Base-by-base conservation (phyloP, 495 filamentous ascomycete species). In the Xylaria flabelliformis region DNA sequence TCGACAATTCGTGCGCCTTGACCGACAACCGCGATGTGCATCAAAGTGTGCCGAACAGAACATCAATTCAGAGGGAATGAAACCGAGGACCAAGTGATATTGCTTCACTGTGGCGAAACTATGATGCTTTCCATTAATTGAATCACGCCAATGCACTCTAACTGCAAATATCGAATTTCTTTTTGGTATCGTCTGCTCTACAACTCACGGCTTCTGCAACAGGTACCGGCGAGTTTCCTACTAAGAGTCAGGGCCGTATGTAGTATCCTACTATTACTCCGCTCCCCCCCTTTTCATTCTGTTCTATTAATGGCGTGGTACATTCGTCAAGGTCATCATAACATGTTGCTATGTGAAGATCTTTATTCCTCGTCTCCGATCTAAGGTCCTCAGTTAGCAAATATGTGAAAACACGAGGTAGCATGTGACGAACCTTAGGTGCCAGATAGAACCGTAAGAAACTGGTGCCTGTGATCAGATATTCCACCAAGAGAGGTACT, bases 371-470 rank as follows among this genome's bases (percentile, higher is more conserved):
- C 93, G 70, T 98, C 95, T 66, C 95, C 94, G 80, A 98, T 95
- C 93, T 95, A 74, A 46, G 72, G 34, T 32, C 24, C 13, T 13
- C 4, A 17, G 46, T 66, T 66, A 73, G 58, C 36, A 64, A 42
- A 4, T 4, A 24, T 56, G 66, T 44, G 26, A 64, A 29, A 64
- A 15, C 29, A 56, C 7, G 50, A 32, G 39, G n/a, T 34, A 17
- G 34, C 13, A 15, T 55, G 39, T 50, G 63, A 82, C 87, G 59
- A 83, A 94, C 92, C 94, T 99, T 99, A 65, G 96, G 96, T 75
- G 96, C 96, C 67, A 99, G 90, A 83, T 98, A 99, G 90, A 98
- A 99, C 74, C 97, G 87, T 79, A 99, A 83, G 80, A 93, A 95
- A 80, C 95, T 97, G 85, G 90, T 94, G 73, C 91, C 92, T 51